Evolutionary conservation across 2,329 filamentous ascomycete genomes (phyloP).

Genomic region (Colletotrichum tanaceti): DNA sequence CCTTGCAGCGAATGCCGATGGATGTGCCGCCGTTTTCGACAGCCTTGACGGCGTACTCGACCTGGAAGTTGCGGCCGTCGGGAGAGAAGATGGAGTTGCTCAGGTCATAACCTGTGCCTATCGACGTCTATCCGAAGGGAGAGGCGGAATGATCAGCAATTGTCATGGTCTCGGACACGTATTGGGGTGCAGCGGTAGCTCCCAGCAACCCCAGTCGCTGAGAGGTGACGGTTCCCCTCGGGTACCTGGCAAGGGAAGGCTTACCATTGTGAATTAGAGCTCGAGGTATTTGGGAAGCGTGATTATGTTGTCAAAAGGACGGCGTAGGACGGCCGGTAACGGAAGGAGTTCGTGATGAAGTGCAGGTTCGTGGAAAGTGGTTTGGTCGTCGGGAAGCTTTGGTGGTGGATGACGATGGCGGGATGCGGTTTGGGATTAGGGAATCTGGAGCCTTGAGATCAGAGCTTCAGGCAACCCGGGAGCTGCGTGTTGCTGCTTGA

Average conservation of each 20-base stretch:
- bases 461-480: conserved; percentile 42
- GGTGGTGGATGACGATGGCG: conserved; percentile 37
- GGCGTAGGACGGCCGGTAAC: conserved; percentile 2
- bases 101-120: conserved; percentile 99
- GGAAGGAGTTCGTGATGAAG: conserved; percentile 8
- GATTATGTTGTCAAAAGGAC: background rate
- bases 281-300: conserved; percentile 15
- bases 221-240: conserved; percentile 18
- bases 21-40: conserved; percentile 98
- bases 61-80: conserved; percentile 98
- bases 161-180: too few relatives aligned
- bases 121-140: conserved; percentile 80
- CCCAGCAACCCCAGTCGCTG: conserved; percentile 16
- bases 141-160: background rate
- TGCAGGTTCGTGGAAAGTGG: conserved; percentile 17
- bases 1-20: conserved; percentile 95
- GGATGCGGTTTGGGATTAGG: conserved; percentile 43
- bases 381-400: conserved; percentile 19
- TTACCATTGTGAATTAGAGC: conserved; percentile 49
- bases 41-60: conserved; percentile 98
- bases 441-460: conserved; percentile 40
- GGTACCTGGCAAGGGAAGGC: conserved; percentile 43
- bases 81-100: conserved; percentile 99
- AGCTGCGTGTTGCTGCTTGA: conserved; percentile 42
- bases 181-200: conserved; percentile 21